Evolutionary conservation across 148 eudicot species (phyloP).

Genomic region (Persicaria maculosa): DNA sequence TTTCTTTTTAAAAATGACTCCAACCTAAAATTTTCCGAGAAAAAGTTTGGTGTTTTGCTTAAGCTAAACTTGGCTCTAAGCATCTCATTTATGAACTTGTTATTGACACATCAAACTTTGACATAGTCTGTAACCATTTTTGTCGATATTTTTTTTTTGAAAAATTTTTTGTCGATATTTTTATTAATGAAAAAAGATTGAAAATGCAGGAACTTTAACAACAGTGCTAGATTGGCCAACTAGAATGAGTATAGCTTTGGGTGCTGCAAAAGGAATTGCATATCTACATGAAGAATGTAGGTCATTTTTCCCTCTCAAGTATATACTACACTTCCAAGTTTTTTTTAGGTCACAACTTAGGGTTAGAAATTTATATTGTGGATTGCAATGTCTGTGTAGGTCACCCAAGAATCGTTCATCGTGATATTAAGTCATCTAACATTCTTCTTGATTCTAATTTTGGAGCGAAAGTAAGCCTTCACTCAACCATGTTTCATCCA

Average conservation of each 20-base stretch:
- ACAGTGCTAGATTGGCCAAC: background rate
- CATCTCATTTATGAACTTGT: too few relatives aligned
- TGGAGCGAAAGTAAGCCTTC: constrained; percentile 49
- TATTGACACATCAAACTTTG: too few relatives aligned
- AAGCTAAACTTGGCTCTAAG: too few relatives aligned
- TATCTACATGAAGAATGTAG: constrained; percentile 14
- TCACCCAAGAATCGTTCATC: constrained; percentile 73
- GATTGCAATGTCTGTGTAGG: constrained; percentile 26
- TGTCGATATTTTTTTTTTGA: too few relatives aligned
- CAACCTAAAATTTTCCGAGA: too few relatives aligned
- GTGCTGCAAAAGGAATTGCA: background rate
- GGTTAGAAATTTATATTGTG: background rate
- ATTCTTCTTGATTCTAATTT: constrained; percentile 62
- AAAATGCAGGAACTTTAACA: background rate
- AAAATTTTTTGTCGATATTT: too few relatives aligned
- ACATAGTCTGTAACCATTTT: too few relatives aligned
- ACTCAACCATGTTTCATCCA: too few relatives aligned
- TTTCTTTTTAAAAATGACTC: too few relatives aligned
- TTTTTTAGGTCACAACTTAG: background rate
- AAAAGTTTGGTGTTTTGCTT: too few relatives aligned
- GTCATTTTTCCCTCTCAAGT: background rate
- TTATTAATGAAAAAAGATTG: background rate
- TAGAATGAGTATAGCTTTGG: constrained; percentile 9
- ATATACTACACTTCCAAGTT: background rate
- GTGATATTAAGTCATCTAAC: constrained; percentile 78